phyloP scores from a whole-genome alignment of 2,329 filamentous ascomycete genomes.

The Trichoderma hamatum region DNA sequence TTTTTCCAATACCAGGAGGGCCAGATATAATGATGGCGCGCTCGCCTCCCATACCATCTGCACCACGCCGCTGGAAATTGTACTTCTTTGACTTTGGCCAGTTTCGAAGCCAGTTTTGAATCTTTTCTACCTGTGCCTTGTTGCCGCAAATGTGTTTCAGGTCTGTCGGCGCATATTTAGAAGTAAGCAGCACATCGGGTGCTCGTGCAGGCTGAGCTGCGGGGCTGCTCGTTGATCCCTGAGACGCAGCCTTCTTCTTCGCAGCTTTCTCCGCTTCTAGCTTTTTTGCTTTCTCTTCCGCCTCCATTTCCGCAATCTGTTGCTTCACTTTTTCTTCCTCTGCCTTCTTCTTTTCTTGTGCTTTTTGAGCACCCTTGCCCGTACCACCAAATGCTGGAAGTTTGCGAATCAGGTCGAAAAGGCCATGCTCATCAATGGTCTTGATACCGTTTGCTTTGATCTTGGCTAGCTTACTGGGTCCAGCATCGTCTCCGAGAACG shows the following conservation, averaged over 20 bases:
- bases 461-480: conserved; percentile 87
- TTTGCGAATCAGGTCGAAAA: conserved; percentile 80
- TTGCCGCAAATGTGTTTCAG: conserved; percentile 93
- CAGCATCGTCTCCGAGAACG: conserved; percentile 86
- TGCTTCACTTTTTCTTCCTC: conserved; percentile 82
- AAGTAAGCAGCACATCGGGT: conserved; percentile 80
- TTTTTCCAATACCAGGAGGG: conserved; percentile 95
- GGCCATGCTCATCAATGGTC: conserved; percentile 90
- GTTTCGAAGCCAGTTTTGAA: conserved; percentile 82
- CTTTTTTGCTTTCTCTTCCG: conserved; percentile 67
- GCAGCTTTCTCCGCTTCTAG: conserved; percentile 57
- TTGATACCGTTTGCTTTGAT: conserved; percentile 80
- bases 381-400: conserved; percentile 86
- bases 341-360: conserved; percentile 79
- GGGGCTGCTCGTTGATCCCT: conserved; percentile 34
- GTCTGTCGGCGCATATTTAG: conserved; percentile 88
- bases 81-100: conserved; percentile 80
- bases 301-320: conserved; percentile 83
- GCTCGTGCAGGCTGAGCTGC: conserved; percentile 49
- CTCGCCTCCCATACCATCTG: conserved; percentile 80
- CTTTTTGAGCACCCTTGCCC: conserved; percentile 84
- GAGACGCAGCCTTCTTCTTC: conserved; percentile 44
- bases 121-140: conserved; percentile 84
- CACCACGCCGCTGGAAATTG: conserved; percentile 78
- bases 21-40: conserved; percentile 95